phyloP scores from a whole-genome alignment of 331 rosid genomes.

The Dryas integrifolia region DNA sequence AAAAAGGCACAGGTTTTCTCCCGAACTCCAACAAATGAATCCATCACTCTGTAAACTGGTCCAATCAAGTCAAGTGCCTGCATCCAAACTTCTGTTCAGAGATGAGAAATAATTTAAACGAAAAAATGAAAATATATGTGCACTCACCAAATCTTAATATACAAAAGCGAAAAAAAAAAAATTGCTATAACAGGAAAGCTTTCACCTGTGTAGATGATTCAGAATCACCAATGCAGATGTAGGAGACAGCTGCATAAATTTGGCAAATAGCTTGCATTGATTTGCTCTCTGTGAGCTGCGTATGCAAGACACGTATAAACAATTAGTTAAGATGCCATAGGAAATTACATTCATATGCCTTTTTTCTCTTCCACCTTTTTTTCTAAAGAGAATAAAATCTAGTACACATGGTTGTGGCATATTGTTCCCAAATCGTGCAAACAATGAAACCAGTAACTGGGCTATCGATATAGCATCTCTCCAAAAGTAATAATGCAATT shows the following conservation, averaged over 20 bases:
- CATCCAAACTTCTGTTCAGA: conserved; percentile 34
- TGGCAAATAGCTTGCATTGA: conserved; percentile 91
- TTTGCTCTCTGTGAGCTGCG: conserved; percentile 88
- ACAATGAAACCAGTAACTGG: conserved; percentile 21
- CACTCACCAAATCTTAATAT: conserved; percentile 5
- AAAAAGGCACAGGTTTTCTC: conserved; percentile 93
- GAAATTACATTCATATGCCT: conserved; percentile 20
- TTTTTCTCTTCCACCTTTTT: conserved; percentile 5
- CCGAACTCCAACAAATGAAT: conserved; percentile 93
- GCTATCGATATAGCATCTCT: conserved; percentile 13
- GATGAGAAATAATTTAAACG: conserved; percentile 12
- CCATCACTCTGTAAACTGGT: conserved; percentile 87
- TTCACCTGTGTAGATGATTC: conserved; percentile 86
- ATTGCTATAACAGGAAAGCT: conserved; percentile 8
- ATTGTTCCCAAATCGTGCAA: conserved; percentile 20
- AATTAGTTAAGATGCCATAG: conserved; percentile 30
- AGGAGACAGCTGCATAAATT: conserved; percentile 92
- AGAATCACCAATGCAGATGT: conserved; percentile 91
- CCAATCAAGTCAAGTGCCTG: conserved; percentile 96
- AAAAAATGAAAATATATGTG: neutral
- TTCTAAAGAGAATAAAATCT: conserved; percentile 11
- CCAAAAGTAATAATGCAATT: neutral
- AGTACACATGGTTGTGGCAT: conserved; percentile 10
- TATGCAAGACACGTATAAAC: conserved; percentile 23
- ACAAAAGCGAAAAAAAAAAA: neutral